These are phyloP conservation scores for Knoxia roxburghii DNA, from an alignment of 257 asterid species.

Conservation along the genomic window DNA sequence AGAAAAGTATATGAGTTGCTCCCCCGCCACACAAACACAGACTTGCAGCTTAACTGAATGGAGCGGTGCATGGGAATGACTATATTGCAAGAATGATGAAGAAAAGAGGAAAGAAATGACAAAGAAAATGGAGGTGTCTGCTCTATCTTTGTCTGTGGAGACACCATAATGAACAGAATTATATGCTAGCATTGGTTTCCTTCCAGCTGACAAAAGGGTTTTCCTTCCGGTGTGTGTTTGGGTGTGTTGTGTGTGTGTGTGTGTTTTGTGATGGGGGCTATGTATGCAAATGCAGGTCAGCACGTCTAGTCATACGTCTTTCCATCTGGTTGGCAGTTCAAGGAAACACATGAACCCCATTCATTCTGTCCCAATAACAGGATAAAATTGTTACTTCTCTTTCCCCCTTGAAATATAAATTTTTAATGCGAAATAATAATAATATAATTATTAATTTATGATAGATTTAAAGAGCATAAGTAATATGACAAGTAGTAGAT, in stretches of 20 bases:
- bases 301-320: conserved; percentile 37
- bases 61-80: too few species aligned
- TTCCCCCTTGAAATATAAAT: too few species aligned
- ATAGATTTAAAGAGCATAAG: too few species aligned
- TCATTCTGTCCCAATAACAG: conserved; percentile 18
- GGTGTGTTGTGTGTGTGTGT: conserved; percentile 5
- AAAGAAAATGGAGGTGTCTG: not conserved
- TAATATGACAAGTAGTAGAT: too few species aligned
- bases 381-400: conserved; percentile 14
- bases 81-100: too few species aligned
- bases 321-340: conserved; percentile 24
- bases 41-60: too few species aligned
- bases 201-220: conserved; percentile 35
- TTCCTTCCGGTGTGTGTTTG: conserved; percentile 7
- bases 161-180: conserved; percentile 11
- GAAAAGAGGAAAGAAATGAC: not conserved
- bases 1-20: too few species aligned
- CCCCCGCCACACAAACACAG: too few species aligned
- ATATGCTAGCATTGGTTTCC: conserved; percentile 12
- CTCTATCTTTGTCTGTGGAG: conserved; percentile 1
- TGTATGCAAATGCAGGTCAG: conserved; percentile 14
- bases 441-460: too few species aligned
- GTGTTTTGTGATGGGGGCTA: conserved; percentile 8
- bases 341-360: conserved; percentile 38
- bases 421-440: too few species aligned